phyloP scores from a whole-genome alignment of 768 basidiomycete species.

The Serendipita vermifera region DNA sequence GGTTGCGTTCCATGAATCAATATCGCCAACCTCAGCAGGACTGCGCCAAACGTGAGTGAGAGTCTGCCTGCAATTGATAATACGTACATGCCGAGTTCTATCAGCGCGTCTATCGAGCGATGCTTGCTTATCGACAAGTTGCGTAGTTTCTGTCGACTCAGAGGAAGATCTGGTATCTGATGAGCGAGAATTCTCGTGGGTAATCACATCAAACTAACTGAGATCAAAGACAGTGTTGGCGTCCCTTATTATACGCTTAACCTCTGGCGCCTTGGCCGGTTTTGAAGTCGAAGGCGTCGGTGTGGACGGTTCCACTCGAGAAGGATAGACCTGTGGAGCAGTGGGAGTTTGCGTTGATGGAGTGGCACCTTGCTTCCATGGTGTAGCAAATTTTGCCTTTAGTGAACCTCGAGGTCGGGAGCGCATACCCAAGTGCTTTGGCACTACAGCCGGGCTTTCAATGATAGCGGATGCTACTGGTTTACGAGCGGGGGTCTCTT shows the following conservation, averaged over 20 bases:
- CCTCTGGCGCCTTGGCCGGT: slow-evolving; percentile 19
- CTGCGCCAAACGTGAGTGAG: slow-evolving; percentile 12
- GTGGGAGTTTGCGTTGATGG: not conserved
- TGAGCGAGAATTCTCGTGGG: too few relatives aligned
- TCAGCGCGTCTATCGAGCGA: not conserved
- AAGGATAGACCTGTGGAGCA: not conserved
- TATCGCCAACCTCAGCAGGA: slow-evolving; percentile 13
- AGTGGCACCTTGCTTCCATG: slow-evolving; percentile 21
- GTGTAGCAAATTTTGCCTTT: slow-evolving; percentile 21
- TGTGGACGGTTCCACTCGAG: slow-evolving; percentile 19
- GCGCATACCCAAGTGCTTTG: slow-evolving; percentile 21
- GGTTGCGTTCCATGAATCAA: slow-evolving; percentile 14
- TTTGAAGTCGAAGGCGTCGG: slow-evolving; percentile 37
- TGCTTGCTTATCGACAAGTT: not conserved
- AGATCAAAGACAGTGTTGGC: slow-evolving; percentile 1
- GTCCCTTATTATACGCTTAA: not conserved
- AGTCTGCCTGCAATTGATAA: slow-evolving; percentile 42
- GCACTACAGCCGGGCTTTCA: too few relatives aligned
- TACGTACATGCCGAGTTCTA: slow-evolving; percentile 22
- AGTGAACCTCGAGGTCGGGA: slow-evolving; percentile 14
- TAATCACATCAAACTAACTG: too few relatives aligned
- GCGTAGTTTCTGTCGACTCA: not conserved
- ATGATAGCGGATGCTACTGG: too few relatives aligned
- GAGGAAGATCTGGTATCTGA: not conserved
- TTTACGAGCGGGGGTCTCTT: too few relatives aligned